These are phyloP conservation scores for Phialocephala subalpina DNA, from an alignment of 2,329 filamentous ascomycete species.

Conservation along the genomic window DNA sequence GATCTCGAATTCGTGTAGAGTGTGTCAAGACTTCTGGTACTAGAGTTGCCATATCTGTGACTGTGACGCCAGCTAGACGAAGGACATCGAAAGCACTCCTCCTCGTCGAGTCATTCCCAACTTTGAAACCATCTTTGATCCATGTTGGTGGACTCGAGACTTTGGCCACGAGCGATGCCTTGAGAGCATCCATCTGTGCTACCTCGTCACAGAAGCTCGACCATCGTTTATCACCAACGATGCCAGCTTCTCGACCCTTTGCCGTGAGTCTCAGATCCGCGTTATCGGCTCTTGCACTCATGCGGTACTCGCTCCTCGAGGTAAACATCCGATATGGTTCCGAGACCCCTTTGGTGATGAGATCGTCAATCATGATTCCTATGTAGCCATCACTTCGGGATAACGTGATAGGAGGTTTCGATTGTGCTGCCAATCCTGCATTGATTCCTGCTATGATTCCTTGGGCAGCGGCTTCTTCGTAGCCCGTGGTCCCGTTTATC, in stretches of 20 bases:
- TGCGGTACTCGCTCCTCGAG: slow-evolving; percentile 91
- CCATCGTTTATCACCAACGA: slow-evolving; percentile 86
- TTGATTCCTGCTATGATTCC: slow-evolving; percentile 94
- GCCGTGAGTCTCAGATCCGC: slow-evolving; percentile 87
- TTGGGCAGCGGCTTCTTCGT: slow-evolving; percentile 96
- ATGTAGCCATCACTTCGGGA: slow-evolving; percentile 92
- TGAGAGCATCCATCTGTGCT: slow-evolving; percentile 72
- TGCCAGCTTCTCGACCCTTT: slow-evolving; percentile 77
- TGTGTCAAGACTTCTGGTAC: slow-evolving; percentile 66
- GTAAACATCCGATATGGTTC: slow-evolving; percentile 99
- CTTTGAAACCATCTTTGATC: slow-evolving; percentile 73
- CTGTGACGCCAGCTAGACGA: slow-evolving; percentile 66
- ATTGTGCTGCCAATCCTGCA: slow-evolving; percentile 80
- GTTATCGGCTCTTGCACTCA: slow-evolving; percentile 92
- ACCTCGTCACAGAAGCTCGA: slow-evolving; percentile 69
- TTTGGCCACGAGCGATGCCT: slow-evolving; percentile 63
- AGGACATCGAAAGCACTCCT: slow-evolving; percentile 84
- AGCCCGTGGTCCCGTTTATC: slow-evolving; percentile 98
- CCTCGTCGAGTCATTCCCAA: slow-evolving; percentile 70
- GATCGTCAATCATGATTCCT: slow-evolving; percentile 97
- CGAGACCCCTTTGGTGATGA: slow-evolving; percentile 94
- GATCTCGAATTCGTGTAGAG: slow-evolving; percentile 64
- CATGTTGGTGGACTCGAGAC: slow-evolving; percentile 69
- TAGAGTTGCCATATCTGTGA: slow-evolving; percentile 63
- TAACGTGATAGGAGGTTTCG: slow-evolving; percentile 71